Base-by-base conservation (phyloP, 371 early-diverging fungal species). In the Saksenaea oblongispora region DNA sequence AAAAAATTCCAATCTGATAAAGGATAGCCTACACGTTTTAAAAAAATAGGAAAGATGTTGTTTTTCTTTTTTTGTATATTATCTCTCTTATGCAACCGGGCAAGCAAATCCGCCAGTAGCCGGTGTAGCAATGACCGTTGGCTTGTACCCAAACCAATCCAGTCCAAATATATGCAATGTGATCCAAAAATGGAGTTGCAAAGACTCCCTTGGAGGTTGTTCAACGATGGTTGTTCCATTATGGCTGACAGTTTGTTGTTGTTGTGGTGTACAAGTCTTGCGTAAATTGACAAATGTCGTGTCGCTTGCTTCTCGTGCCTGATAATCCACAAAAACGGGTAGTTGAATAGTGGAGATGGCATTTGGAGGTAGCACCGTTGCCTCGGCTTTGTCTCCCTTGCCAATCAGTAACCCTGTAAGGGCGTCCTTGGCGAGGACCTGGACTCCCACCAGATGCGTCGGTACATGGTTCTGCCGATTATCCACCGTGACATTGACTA, bases 41-140 rank as follows among this genome's bases (percentile, higher is more conserved):
- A 31, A 31, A 31, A 31, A 31, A 31, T 4, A 22, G 11, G 22
- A 47, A 22, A 22, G 1, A n/a, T 47, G n/a, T 22, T 47, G n/a
- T 47, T 47, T 47, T 47, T 18, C 22, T 18, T 47, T 10, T 47
- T 5, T 41, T 41, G 14, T 41, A 17, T 41, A 41, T 41, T 41
- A 17, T n/a, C 51, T 47, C 51, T 47, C 24, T 47, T 22, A 47
- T 47, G 51, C 51, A 47, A 47, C 22, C 51, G 82, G 82, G 37
- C 82, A 81, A 18, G 69, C 71, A 64, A 78, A 76, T 11, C 82
- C 82, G 15, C 76, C 78, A 3, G 76, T 74, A 1, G 76, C 76
- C 28, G 82, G 78, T 3, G 74, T 69, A 1, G 74, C 73, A 44
- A 76, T 73, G 18, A 81, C 67, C 11, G 76, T 78, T 5, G 82